phyloP scores from a whole-genome alignment of 2,329 filamentous ascomycete genomes.

The Claviceps cyperi region DNA sequence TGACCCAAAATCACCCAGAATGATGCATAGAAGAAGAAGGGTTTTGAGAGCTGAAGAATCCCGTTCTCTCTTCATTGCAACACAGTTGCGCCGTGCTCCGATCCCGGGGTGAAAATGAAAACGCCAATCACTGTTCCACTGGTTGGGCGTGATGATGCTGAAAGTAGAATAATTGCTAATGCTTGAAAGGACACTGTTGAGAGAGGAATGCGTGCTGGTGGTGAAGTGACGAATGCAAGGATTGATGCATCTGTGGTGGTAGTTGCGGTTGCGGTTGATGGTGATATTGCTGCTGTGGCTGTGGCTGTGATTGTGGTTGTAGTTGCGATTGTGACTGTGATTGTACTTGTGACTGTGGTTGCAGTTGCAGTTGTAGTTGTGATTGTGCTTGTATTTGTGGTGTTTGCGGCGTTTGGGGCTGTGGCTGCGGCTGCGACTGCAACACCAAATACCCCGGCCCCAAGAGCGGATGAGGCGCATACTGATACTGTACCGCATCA shows the following conservation, averaged over 20 bases:
- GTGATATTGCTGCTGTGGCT: background rate
- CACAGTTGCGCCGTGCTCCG: constrained; percentile 1
- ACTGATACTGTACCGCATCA: constrained; percentile 4
- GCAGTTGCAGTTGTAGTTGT: background rate
- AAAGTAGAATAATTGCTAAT: constrained; percentile 1
- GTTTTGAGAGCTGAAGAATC: background rate
- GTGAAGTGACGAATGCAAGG: background rate
- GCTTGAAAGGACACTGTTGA: background rate
- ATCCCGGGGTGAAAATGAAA: background rate
- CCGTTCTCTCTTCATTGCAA: background rate
- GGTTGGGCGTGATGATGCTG: constrained; percentile 5
- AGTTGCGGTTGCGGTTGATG: background rate
- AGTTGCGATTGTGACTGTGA: background rate
- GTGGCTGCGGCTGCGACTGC: constrained; percentile 3
- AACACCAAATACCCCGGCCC: constrained; percentile 7
- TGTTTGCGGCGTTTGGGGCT: background rate
- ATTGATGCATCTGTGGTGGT: background rate
- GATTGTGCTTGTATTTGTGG: background rate
- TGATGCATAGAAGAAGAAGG: background rate
- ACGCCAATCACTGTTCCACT: background rate
- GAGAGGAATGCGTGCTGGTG: background rate
- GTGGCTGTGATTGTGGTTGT: background rate
- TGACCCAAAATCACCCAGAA: too few species aligned
- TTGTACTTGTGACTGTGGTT: background rate
- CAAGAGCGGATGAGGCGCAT: constrained; percentile 5